Conservation (phyloP, 2,329 filamentous ascomycete genomes). For the Talaromyces islandicus region DNA sequence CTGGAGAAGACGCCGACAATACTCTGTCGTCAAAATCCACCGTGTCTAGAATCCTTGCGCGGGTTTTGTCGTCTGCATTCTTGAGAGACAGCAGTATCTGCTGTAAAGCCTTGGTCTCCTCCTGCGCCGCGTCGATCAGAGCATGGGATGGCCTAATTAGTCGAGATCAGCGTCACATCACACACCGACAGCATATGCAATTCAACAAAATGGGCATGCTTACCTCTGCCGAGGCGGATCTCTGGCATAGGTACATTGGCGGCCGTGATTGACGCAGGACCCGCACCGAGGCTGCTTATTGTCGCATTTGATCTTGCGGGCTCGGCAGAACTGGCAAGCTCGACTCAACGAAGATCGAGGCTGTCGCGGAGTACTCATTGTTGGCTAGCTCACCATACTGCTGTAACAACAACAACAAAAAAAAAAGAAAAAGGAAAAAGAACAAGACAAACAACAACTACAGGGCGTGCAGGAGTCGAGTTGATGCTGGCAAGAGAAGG, state of each 20-base stretch:
- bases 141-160: not conserved
- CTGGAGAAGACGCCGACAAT: not conserved
- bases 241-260: slow-evolving; percentile 15
- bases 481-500: not conserved
- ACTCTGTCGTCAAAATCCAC: not conserved
- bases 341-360: slow-evolving; percentile 2
- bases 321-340: slow-evolving; percentile 31
- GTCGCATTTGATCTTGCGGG: slow-evolving; percentile 31
- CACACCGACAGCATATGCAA: not conserved
- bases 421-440: too few species aligned
- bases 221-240: slow-evolving; percentile 16
- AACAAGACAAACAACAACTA: too few species aligned
- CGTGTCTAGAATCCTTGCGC: not conserved
- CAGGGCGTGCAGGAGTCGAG: not conserved
- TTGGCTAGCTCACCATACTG: not conserved
- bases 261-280: slow-evolving; percentile 22
- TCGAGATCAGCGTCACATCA: slow-evolving; percentile 7
- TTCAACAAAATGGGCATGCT: slow-evolving; percentile 1
- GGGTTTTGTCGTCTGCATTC: slow-evolving; percentile 1
- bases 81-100: not conserved
- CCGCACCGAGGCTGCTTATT: slow-evolving; percentile 28
- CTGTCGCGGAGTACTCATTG: not conserved
- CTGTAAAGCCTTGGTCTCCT: slow-evolving; percentile 1
- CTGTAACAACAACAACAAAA: not conserved
- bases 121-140: slow-evolving; percentile 1